Evolutionary conservation across 495 filamentous ascomycete genomes (phyloP).

Genomic region (Venustampulla echinocandica): DNA sequence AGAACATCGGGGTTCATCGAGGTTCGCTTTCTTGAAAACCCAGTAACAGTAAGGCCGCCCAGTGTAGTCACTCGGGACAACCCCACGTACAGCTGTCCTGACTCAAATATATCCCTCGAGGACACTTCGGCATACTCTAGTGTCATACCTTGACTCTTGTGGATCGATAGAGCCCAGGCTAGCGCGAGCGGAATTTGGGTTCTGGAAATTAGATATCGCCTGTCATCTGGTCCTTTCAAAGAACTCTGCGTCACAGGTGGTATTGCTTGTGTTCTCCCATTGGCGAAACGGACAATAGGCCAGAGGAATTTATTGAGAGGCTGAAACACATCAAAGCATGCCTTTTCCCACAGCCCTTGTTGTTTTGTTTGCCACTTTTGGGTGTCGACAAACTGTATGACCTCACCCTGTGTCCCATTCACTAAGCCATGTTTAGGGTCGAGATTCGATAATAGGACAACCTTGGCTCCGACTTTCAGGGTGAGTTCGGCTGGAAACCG

Average conservation of each 20-base stretch:
- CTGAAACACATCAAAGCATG: background rate
- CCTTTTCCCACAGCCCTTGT: background rate
- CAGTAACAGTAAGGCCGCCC: constrained; percentile 29
- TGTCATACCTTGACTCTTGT: constrained; percentile 40
- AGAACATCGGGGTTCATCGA: constrained; percentile 15
- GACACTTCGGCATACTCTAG: constrained; percentile 34
- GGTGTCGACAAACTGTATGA: constrained; percentile 30
- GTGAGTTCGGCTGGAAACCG: constrained; percentile 22
- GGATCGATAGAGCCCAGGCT: constrained; percentile 39
- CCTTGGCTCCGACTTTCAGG: constrained; percentile 35
- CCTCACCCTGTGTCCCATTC: constrained; percentile 42
- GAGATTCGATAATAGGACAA: constrained; percentile 40
- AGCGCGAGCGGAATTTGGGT: constrained; percentile 37
- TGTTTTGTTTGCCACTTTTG: background rate
- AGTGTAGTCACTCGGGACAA: constrained; percentile 30
- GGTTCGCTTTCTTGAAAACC: constrained; percentile 7
- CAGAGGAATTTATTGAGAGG: constrained; percentile 8
- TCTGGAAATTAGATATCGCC: constrained; percentile 21
- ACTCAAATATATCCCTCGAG: constrained; percentile 27
- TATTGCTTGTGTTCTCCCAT: constrained; percentile 12
- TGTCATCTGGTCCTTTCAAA: background rate
- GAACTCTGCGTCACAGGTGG: constrained; percentile 9
- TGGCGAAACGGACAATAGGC: constrained; percentile 31
- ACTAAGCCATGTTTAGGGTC: constrained; percentile 29
- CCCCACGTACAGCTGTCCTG: constrained; percentile 38